phyloP scores from a whole-genome alignment of 164 flowering plant species.

The Vitis rotundifolia region DNA sequence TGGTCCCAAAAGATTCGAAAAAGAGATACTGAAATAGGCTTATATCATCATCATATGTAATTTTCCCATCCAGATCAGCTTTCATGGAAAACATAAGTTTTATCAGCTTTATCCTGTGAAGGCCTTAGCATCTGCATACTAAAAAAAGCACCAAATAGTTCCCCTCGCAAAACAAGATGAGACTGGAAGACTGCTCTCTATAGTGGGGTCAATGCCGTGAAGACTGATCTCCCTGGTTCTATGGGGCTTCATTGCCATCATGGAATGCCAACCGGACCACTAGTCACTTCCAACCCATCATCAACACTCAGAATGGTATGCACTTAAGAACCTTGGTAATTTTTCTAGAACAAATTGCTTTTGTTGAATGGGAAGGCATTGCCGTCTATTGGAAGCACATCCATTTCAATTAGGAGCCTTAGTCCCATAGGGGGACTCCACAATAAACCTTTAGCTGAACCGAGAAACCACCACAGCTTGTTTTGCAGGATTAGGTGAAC shows the following conservation, averaged over 20 bases:
- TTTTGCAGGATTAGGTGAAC: conserved; percentile 70
- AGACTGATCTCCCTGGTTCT: conserved; percentile 56
- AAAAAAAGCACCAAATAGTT: conserved; percentile 45
- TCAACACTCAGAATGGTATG: conserved; percentile 16
- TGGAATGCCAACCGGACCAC: conserved; percentile 36
- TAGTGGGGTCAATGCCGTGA: conserved; percentile 39
- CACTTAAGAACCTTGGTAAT: conserved; percentile 13
- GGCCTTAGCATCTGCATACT: conserved; percentile 55
- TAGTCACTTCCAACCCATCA: conserved; percentile 44
- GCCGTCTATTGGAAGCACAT: conserved; percentile 39
- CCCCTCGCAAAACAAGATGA: conserved; percentile 36
- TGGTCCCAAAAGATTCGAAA: conserved; percentile 38
- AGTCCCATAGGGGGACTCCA: conserved; percentile 60
- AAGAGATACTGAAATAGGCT: conserved; percentile 44
- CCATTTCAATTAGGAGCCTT: conserved; percentile 36
- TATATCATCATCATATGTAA: conserved; percentile 21
- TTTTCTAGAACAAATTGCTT: conserved; percentile 47
- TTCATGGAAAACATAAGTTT: too few species aligned
- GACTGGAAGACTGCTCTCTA: conserved; percentile 45
- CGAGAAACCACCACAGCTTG: conserved; percentile 75
- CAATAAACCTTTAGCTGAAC: conserved; percentile 60
- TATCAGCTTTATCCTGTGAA: conserved; percentile 48
- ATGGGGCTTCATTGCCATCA: conserved; percentile 54
- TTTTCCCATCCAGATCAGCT: conserved; percentile 37
- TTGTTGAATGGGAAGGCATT: conserved; percentile 37